phyloP scores from a whole-genome alignment of 106 monocot species.

The Platanthera guangdongensis region DNA sequence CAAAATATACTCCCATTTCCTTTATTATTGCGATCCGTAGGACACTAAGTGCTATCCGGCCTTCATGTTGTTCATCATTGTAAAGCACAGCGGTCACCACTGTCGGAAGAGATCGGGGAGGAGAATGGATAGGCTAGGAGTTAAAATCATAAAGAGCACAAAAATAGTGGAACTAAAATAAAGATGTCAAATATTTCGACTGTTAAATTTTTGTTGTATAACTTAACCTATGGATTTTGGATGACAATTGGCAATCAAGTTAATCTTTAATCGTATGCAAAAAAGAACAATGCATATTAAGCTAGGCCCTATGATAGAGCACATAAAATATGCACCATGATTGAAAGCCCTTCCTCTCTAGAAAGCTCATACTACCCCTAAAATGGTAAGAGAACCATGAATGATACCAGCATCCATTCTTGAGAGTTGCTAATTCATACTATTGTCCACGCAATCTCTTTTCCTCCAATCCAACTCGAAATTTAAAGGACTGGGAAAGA shows the following conservation, averaged over 20 bases:
- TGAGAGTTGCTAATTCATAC: too few relatives aligned
- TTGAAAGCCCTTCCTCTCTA: too few relatives aligned
- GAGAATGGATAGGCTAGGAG: neutral
- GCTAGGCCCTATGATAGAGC: neutral
- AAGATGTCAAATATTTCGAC: neutral
- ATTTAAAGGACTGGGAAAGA: too few relatives aligned
- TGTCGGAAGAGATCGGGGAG: neutral
- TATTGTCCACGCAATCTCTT: too few relatives aligned
- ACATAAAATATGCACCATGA: too few relatives aligned
- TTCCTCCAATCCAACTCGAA: too few relatives aligned
- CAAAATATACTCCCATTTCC: neutral
- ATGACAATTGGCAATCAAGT: neutral
- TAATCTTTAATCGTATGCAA: neutral
- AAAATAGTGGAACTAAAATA: neutral
- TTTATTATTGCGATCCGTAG: neutral
- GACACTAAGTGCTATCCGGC: neutral
- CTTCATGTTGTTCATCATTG: neutral
- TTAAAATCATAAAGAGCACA: neutral
- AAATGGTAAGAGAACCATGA: too few relatives aligned
- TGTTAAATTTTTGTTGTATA: neutral
- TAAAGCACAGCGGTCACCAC: neutral
- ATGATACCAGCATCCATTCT: too few relatives aligned
- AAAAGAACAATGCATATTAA: neutral
- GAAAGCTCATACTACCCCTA: too few relatives aligned
- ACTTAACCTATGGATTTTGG: neutral